phyloP scores from a whole-genome alignment of 2,329 filamentous ascomycete genomes.

The Dissoconium aciculare region DNA sequence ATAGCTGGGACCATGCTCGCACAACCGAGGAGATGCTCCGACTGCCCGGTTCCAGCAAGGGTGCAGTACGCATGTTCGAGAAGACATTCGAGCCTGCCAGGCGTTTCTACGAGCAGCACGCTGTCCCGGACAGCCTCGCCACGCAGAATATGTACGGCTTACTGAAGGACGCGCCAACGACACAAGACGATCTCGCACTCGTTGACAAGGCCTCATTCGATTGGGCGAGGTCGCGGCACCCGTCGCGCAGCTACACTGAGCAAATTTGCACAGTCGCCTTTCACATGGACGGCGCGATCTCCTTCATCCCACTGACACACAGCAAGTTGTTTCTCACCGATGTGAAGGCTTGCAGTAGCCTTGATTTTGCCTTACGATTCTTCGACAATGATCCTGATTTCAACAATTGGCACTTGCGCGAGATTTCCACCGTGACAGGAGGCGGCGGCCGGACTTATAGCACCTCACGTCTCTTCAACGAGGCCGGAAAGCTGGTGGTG shows the following conservation, averaged over 20 bases:
- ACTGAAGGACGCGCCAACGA: slow-evolving; percentile 23
- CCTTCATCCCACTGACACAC: slow-evolving; percentile 33
- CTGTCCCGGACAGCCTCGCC: too few species aligned
- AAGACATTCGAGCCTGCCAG: too few species aligned
- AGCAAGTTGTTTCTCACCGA: slow-evolving; percentile 32
- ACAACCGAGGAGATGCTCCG: too few species aligned
- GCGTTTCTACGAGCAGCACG: too few species aligned
- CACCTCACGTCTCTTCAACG: slow-evolving; percentile 34
- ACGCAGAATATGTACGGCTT: slow-evolving; percentile 25
- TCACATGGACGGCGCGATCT: slow-evolving; percentile 31
- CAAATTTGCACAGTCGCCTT: slow-evolving; percentile 30
- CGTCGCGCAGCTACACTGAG: slow-evolving; percentile 12
- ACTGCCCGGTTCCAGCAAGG: background rate
- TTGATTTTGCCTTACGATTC: slow-evolving; percentile 38
- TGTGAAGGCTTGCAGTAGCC: slow-evolving; percentile 29
- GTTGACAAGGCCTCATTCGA: too few species aligned
- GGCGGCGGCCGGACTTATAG: slow-evolving; percentile 31
- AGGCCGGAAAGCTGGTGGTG: slow-evolving; percentile 31
- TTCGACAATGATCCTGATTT: slow-evolving; percentile 29
- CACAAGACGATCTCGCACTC: slow-evolving; percentile 28
- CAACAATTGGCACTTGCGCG: slow-evolving; percentile 30
- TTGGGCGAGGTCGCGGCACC: slow-evolving; percentile 10
- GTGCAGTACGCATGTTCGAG: background rate
- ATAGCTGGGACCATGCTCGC: too few species aligned
- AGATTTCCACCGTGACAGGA: slow-evolving; percentile 27